Evolutionary conservation across 1,284 basidiomycete species (phyloP).

Genomic region (Nidula niveotomentosa): DNA sequence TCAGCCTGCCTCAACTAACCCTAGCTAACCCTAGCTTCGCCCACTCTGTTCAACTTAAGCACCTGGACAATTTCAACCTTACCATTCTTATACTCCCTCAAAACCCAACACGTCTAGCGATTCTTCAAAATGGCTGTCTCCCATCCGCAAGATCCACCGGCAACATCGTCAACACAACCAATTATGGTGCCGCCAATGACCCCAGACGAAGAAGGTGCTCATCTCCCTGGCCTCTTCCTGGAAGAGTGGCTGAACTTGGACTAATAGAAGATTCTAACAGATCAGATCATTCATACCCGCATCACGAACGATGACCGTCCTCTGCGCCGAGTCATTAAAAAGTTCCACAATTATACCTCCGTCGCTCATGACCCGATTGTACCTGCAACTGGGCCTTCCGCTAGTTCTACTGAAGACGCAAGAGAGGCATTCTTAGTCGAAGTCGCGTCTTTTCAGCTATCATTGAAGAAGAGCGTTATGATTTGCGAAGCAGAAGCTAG

Average conservation of each 20-base stretch:
- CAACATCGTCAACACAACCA: conserved; percentile 8
- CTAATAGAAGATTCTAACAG: conserved; percentile 35
- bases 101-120: no score
- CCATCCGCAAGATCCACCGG: background rate
- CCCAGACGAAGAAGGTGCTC: conserved; percentile 69
- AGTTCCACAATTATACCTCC: conserved; percentile 70
- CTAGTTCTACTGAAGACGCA: conserved; percentile 56
- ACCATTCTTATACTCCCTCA: no score
- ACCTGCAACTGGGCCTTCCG: conserved; percentile 24
- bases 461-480: conserved; percentile 74
- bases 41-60: no score
- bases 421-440: conserved; percentile 77
- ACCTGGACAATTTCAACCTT: no score
- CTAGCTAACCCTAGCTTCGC: no score
- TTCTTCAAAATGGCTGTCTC: background rate
- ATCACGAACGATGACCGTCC: conserved; percentile 77
- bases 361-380: conserved; percentile 51
- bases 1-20: no score
- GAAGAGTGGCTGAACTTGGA: conserved; percentile 8
- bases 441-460: conserved; percentile 69
- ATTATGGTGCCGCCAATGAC: conserved; percentile 26
- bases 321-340: conserved; percentile 74
- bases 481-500: conserved; percentile 79
- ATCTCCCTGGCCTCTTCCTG: conserved; percentile 1
- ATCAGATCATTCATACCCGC: conserved; percentile 73